Base-by-base conservation (phyloP, 1,139 yeast species). In the Candida sp. region DNA sequence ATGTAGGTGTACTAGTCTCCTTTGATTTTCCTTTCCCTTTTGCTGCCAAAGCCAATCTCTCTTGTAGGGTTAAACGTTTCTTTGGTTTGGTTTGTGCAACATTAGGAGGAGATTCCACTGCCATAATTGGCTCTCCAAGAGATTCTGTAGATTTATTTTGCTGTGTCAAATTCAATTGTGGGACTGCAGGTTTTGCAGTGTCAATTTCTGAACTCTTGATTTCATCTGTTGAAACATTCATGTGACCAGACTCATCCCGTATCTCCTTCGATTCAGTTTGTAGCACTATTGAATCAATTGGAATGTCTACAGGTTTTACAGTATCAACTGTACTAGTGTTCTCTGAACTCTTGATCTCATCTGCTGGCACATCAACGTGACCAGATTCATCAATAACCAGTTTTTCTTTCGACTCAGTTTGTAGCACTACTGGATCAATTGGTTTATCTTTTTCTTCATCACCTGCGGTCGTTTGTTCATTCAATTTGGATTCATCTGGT, bases 41-140 rank as follows among this genome's bases (percentile, higher is more conserved):
- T 4, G 91, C 90, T 1, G 97, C 97, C 52, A 83, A 64, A 1
- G 95, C 95, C 45, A 89, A 69, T 49, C 97, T 69, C 55, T 89
- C 96, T 56, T 88, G 91, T 53, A 87, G 68, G 0, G 95, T 77
- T 37, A 85, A 66, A 52, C 87, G 70, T 53, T 81, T 80, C 33
- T 61, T 56, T 12, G 57, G 56, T 38, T 51, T 52, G 15, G 33
- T 35, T 23, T 15, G 9, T 8, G 5, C 32, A 25, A 11, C 15
- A 36, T 6, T 25, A 9, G n/a, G 6, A 3, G 22, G 4, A n/a
- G 32, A 21, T 27, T 22, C 33, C 7, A 23, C 39, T 19, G 39
- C 3, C 5, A 15, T 2, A 9, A 19, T 35, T 35, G 27, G 23
- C 8, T 8, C 34, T 11, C 19, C 34, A 5, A 12, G 34, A n/a